These are phyloP conservation scores for Tremellales sp. DNA, from an alignment of 1,284 basidiomycete species.

Conservation along the genomic window DNA sequence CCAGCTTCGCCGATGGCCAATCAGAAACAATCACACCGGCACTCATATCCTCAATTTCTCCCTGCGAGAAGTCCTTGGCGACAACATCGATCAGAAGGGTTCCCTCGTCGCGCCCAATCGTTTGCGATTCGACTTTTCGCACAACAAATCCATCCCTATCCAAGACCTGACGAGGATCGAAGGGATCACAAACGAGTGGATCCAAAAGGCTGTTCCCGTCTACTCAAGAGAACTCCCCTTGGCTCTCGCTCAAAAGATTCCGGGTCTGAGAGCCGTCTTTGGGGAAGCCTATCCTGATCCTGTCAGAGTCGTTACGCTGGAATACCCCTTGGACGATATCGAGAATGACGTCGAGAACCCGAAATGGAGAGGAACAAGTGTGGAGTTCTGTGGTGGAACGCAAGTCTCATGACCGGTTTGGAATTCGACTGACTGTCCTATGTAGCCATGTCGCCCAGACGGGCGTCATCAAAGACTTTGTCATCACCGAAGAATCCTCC, in stretches of 20 bases:
- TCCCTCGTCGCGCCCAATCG: constrained; percentile 94
- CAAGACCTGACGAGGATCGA: constrained; percentile 82
- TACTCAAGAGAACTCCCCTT: constrained; percentile 83
- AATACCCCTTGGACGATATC: constrained; percentile 83
- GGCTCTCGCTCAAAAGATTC: constrained; percentile 77
- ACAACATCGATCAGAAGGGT: constrained; percentile 97
- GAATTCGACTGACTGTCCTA: background rate
- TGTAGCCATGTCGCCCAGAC: constrained; percentile 85
- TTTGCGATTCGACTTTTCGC: constrained; percentile 97
- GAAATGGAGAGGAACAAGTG: constrained; percentile 83
- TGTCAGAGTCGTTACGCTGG: constrained; percentile 88
- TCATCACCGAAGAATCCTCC: constrained; percentile 91
- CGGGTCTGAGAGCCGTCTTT: constrained; percentile 92
- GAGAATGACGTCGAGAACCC: constrained; percentile 77
- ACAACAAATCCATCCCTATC: constrained; percentile 77
- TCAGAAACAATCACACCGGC: constrained; percentile 97
- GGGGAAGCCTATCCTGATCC: constrained; percentile 98
- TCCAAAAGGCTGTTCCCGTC: constrained; percentile 81
- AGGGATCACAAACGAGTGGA: constrained; percentile 78
- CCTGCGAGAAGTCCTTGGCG: constrained; percentile 87
- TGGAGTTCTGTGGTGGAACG: constrained; percentile 99
- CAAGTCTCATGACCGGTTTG: constrained; percentile 50
- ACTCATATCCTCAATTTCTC: constrained; percentile 97
- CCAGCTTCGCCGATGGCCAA: constrained; percentile 84
- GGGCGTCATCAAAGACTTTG: constrained; percentile 92